A percentile compares a stretch with the other conserved stretches of the same genome.
phyloP scores from a whole-genome alignment of 2,329 filamentous ascomycete genomes.

The Davidsoniella australis region DNA sequence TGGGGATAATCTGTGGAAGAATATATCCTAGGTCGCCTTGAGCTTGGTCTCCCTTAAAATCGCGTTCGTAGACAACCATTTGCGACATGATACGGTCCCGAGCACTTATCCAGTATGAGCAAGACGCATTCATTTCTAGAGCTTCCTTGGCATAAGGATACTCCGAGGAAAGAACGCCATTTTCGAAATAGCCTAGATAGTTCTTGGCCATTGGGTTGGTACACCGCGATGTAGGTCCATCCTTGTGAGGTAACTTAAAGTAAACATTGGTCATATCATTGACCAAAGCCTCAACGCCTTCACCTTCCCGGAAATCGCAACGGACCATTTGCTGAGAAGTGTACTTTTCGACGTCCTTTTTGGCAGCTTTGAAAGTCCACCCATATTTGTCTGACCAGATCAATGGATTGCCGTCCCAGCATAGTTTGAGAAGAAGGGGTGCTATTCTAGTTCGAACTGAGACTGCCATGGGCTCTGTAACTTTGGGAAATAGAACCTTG shows the following conservation, averaged over 20 bases:
- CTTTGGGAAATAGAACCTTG: slow-evolving; percentile 67
- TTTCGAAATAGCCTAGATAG: slow-evolving; percentile 82
- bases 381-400: slow-evolving; percentile 88
- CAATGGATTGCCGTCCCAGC: slow-evolving; percentile 79
- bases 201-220: slow-evolving; percentile 78
- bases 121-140: slow-evolving; percentile 94
- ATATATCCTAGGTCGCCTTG: slow-evolving; percentile 50
- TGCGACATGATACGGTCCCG: slow-evolving; percentile 87
- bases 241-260: slow-evolving; percentile 93
- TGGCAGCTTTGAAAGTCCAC: slow-evolving; percentile 74
- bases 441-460: slow-evolving; percentile 79
- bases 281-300: slow-evolving; percentile 45
- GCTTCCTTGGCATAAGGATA: slow-evolving; percentile 86
- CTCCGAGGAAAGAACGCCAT: slow-evolving; percentile 71
- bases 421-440: slow-evolving; percentile 63
- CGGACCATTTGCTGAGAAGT: slow-evolving; percentile 51
- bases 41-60: slow-evolving; percentile 22
- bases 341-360: slow-evolving; percentile 45
- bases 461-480: slow-evolving; percentile 50
- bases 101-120: slow-evolving; percentile 97
- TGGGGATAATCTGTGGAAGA: slow-evolving; percentile 86
- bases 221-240: slow-evolving; percentile 73
- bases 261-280: slow-evolving; percentile 53
- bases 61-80: slow-evolving; percentile 74
- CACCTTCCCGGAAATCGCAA: slow-evolving; percentile 47